Evolutionary conservation across 345 rosid species (phyloP).

Genomic region (Firmiana major): DNA sequence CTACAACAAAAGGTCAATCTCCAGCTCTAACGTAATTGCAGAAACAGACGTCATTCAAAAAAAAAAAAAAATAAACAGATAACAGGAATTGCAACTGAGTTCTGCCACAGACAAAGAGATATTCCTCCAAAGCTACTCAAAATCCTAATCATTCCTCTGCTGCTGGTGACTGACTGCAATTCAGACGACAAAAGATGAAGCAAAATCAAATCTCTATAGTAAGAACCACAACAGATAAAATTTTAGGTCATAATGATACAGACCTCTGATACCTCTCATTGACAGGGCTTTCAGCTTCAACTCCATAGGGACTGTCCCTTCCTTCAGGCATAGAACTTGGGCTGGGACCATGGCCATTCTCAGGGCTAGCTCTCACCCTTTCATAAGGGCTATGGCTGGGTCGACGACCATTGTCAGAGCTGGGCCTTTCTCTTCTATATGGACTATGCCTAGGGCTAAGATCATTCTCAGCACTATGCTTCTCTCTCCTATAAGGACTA

Average conservation of each 20-base stretch:
- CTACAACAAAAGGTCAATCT: background rate
- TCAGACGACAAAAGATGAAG: background rate
- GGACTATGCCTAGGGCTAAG: constrained; percentile 36
- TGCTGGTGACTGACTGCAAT: constrained; percentile 1
- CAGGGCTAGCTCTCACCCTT: constrained; percentile 32
- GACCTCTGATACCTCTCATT: constrained; percentile 42
- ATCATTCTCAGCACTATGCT: constrained; percentile 32
- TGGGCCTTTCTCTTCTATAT: constrained; percentile 32
- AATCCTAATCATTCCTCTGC: constrained; percentile 2
- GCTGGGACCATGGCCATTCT: constrained; percentile 40
- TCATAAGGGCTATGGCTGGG: constrained; percentile 38
- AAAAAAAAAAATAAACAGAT: background rate
- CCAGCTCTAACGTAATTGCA: background rate
- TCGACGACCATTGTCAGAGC: constrained; percentile 36
- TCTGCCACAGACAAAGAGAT: background rate
- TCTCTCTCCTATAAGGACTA: constrained; percentile 37
- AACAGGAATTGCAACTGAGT: background rate
- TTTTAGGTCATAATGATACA: background rate
- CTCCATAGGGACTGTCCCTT: constrained; percentile 38
- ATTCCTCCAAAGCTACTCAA: background rate
- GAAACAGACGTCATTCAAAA: background rate
- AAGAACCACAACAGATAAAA: background rate
- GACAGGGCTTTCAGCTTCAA: constrained; percentile 56
- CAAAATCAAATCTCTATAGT: background rate
- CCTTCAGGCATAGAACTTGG: constrained; percentile 40